A percentile compares a stretch with the other conserved stretches of the same genome.
Evolutionary conservation across 176 grass and related monocot species (phyloP).

Genomic region (Oropetium thomaeum): DNA sequence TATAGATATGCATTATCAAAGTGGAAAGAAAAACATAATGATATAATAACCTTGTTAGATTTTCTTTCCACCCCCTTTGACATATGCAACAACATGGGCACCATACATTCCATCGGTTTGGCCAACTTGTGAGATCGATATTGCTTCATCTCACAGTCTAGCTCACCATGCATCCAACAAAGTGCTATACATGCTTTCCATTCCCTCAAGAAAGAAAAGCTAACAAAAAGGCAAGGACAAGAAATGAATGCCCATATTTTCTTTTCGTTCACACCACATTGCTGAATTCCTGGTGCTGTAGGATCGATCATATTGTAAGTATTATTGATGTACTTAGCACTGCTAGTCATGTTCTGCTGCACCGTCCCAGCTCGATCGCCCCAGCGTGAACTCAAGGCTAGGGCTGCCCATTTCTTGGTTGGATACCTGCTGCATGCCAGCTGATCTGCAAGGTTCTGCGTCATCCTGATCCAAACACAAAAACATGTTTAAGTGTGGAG

Average conservation of each 20-base stretch:
- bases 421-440: slow-evolving; percentile 37
- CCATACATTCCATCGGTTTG: slow-evolving; percentile 37
- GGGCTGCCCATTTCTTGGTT: slow-evolving; percentile 47
- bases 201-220: slow-evolving; percentile 15
- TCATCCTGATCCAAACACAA: slow-evolving; percentile 33
- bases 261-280: slow-evolving; percentile 1
- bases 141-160: slow-evolving; percentile 14
- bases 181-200: background rate
- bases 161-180: background rate
- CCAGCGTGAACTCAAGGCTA: slow-evolving; percentile 78
- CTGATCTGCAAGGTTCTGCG: slow-evolving; percentile 49
- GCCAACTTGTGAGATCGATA: slow-evolving; percentile 26
- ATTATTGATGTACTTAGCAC: background rate
- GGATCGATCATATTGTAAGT: background rate
- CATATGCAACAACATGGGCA: slow-evolving; percentile 45
- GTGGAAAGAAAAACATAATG: background rate
- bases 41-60: slow-evolving; percentile 23
- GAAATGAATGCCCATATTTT: background rate
- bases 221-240: background rate
- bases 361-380: slow-evolving; percentile 43
- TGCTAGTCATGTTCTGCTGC: slow-evolving; percentile 48
- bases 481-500: background rate
- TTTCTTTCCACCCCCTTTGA: slow-evolving; percentile 39
- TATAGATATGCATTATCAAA: background rate
- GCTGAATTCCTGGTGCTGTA: slow-evolving; percentile 5